phyloP scores from a whole-genome alignment of 768 basidiomycete species.

The Ephemerocybe angulata region DNA sequence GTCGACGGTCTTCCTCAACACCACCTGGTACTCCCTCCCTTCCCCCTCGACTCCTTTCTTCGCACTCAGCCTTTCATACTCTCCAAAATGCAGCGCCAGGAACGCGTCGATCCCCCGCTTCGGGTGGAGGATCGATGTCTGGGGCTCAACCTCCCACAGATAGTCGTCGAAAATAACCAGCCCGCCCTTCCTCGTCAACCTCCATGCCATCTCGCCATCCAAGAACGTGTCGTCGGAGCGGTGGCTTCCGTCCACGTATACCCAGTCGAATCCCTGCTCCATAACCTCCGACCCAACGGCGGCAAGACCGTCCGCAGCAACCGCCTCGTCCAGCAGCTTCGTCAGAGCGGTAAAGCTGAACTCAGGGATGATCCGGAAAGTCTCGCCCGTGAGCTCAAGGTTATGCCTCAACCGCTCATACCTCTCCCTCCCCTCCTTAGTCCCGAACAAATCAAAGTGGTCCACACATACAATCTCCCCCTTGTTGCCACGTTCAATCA shows the following conservation, averaged over 20 bases:
- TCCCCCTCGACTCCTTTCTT: not conserved
- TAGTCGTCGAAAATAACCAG: constrained; percentile 60
- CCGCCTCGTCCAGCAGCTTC: constrained; percentile 45
- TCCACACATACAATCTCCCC: constrained; percentile 54
- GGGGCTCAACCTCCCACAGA: constrained; percentile 46
- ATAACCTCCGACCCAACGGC: no score
- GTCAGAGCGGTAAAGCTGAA: constrained; percentile 54
- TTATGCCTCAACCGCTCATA: constrained; percentile 44
- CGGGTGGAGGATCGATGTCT: constrained; percentile 50
- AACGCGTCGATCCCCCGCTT: constrained; percentile 56
- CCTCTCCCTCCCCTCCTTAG: constrained; percentile 45
- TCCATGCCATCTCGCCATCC: constrained; percentile 59
- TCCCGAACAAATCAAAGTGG: constrained; percentile 53
- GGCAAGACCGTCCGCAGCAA: constrained; percentile 12
- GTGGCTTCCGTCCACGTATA: constrained; percentile 59
- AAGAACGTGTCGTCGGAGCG: constrained; percentile 57
- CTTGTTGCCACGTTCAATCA: no score
- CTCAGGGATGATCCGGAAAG: constrained; percentile 42
- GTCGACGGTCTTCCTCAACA: constrained; percentile 46
- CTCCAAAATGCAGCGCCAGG: constrained; percentile 44
- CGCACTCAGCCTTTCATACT: constrained; percentile 41
- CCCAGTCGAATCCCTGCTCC: constrained; percentile 50
- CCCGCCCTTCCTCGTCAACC: constrained; percentile 47
- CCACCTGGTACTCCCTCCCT: constrained; percentile 42
- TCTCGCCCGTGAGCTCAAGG: constrained; percentile 40